These are phyloP conservation scores for Phyllosticta capitalensis DNA, from an alignment of 2,329 filamentous ascomycete species.

Conservation along the genomic window DNA sequence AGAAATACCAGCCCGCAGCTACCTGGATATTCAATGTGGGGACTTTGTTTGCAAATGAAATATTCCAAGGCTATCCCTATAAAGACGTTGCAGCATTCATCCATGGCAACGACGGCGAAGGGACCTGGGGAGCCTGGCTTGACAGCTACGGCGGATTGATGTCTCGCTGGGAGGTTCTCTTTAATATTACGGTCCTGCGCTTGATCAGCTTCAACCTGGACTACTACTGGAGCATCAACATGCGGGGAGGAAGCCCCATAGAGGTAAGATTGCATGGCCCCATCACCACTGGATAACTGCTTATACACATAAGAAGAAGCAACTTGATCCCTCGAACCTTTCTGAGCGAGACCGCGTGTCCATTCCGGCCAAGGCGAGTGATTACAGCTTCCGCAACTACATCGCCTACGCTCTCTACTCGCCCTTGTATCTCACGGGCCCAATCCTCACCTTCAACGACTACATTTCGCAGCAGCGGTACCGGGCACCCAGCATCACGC, in stretches of 20 bases:
- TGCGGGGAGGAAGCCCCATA: constrained; percentile 54
- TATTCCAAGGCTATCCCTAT: constrained; percentile 68
- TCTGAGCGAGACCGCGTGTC: constrained; percentile 81
- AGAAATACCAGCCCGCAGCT: constrained; percentile 57
- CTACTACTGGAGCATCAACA: constrained; percentile 81
- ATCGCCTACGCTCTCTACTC: constrained; percentile 84
- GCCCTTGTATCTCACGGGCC: constrained; percentile 83
- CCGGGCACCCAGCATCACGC: constrained; percentile 59
- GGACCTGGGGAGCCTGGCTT: constrained; percentile 58
- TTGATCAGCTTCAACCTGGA: constrained; percentile 96
- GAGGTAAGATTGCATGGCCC: constrained; percentile 56
- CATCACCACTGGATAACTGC: constrained; percentile 21
- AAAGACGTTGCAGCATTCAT: constrained; percentile 42
- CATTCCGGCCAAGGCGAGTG: constrained; percentile 58
- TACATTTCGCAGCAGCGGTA: constrained; percentile 82
- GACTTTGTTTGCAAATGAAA: constrained; percentile 82
- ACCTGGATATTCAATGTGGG: constrained; percentile 89
- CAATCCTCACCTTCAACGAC: constrained; percentile 96
- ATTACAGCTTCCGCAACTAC: constrained; percentile 80
- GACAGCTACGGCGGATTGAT: constrained; percentile 79
- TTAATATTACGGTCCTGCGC: constrained; percentile 88
- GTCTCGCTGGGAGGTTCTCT: constrained; percentile 88
- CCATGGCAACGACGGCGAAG: constrained; percentile 30
- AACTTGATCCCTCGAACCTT: constrained; percentile 76
- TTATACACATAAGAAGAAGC: constrained; percentile 88